Evolutionary conservation across 768 basidiomycete species (phyloP).

Genomic region (Amanita phalloides): DNA sequence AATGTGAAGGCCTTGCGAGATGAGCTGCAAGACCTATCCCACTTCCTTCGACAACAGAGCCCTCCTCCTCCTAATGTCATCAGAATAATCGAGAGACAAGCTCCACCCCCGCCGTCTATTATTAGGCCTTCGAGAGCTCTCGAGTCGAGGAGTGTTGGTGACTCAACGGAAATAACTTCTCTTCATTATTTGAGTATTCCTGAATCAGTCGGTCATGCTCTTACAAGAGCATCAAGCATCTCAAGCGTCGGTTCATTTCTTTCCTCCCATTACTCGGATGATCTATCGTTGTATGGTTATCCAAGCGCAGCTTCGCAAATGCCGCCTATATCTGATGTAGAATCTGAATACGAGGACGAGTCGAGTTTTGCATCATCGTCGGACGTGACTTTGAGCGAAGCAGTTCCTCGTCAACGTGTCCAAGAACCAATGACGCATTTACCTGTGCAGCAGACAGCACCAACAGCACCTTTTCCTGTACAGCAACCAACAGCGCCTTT

Average conservation of each 20-base stretch:
- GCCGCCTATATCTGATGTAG: conserved; percentile 2
- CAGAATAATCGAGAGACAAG: conserved; percentile 4
- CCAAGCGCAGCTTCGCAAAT: neutral
- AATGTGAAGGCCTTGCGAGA: conserved; percentile 63
- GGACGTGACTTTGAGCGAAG: conserved; percentile 11
- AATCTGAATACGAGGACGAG: conserved; percentile 11
- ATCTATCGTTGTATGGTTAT: conserved; percentile 31
- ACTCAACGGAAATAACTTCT: conserved; percentile 1
- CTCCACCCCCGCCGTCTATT: neutral
- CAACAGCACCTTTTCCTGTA: neutral
- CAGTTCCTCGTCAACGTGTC: neutral
- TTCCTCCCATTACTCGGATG: conserved; percentile 68
- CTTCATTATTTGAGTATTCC: neutral
- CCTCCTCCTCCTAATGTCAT: conserved; percentile 21
- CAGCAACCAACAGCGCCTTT: neutral
- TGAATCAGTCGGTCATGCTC: conserved; percentile 8
- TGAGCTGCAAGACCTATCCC: conserved; percentile 54
- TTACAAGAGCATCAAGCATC: conserved; percentile 28
- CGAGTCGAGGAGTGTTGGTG: conserved; percentile 4
- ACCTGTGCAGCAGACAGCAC: neutral
- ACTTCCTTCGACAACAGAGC: conserved; percentile 32
- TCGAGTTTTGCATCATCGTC: conserved; percentile 10
- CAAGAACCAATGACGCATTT: conserved; percentile 4
- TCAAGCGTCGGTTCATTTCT: conserved; percentile 32
- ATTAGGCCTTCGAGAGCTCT: neutral